Base-by-base conservation (phyloP, 2,329 filamentous ascomycete genomes). In the Monosporascus sp. region DNA sequence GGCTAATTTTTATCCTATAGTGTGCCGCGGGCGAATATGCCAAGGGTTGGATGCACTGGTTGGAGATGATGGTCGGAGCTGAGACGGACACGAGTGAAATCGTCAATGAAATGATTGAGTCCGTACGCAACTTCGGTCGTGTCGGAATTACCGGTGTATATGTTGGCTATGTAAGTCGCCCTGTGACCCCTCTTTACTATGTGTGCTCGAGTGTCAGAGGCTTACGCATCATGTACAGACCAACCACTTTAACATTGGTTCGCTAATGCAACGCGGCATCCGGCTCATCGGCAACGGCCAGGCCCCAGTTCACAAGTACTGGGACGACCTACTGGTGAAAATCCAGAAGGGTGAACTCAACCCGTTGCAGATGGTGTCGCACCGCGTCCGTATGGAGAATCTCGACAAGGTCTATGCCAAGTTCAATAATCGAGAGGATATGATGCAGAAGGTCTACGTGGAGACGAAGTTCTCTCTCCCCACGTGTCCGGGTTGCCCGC, bases 21-120 rank as follows among this genome's bases (percentile, higher is more conserved):
- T 84, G 81, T 57, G 81, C 76, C 0, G 82, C 81, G 0, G 81
- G 81, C 20, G 81, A 84, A 65, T 85, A 85, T 51, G 71, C 82
- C 22, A 85, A 85, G 66, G 78, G 81, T 2, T 84, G 81, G 79
- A 65, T 77, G 56, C 81, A 85, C 61, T 81, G 80, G 71, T 63
- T 84, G 2, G 80, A 85, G 68, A 76, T 83, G 54, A 64, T 74
- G 7, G 36, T 82, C 0, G 90, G 90, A 0, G 76, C 87, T 36
- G 91, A 96, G 74, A 96, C 90, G 0, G 91, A 96, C 64, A 93
- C 90, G 0, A 88, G 85, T 50, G 91, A 91, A 74, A 84, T 90
- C 45, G 54, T 91, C 59, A 91, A 91, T 66, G 88, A 91, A 73
- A 90, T 90, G 85, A 83, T 91, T 34, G 82, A 87, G 64, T 78